Conservation (phyloP, 352 stramenopile genomes). For the Phytophthora ohioensis region DNA sequence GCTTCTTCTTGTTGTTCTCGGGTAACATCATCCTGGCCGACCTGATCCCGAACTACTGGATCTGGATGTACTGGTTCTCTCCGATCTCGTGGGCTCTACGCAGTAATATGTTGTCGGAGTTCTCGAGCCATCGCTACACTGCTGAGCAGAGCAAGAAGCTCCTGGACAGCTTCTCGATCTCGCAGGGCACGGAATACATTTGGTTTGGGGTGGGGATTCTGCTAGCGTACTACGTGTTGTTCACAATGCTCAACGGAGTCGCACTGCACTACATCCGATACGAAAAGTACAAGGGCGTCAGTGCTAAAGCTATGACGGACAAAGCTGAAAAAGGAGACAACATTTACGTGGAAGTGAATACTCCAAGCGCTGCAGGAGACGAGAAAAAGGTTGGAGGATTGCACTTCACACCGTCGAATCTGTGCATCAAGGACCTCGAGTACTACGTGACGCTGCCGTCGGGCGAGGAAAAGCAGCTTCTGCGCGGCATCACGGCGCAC, state of each 20-base stretch:
- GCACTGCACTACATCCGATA: slow-evolving; percentile 58
- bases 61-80: slow-evolving; percentile 86
- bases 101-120: slow-evolving; percentile 70
- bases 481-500: slow-evolving; percentile 54
- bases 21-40: slow-evolving; percentile 80
- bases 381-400: too few relatives aligned
- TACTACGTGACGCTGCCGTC: slow-evolving; percentile 73
- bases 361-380: too few relatives aligned
- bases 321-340: too few relatives aligned
- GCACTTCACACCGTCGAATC: slow-evolving; percentile 44
- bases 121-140: slow-evolving; percentile 52
- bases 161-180: slow-evolving; percentile 56
- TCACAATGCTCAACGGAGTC: slow-evolving; percentile 53
- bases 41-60: slow-evolving; percentile 78
- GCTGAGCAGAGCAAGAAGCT: slow-evolving; percentile 14
- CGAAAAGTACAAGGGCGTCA: slow-evolving; percentile 51
- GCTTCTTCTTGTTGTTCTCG: slow-evolving; percentile 81
- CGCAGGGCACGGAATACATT: slow-evolving; percentile 47
- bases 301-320: too few relatives aligned
- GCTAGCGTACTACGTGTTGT: slow-evolving; percentile 17
- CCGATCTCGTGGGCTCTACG: slow-evolving; percentile 66
- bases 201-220: slow-evolving; percentile 19
- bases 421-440: slow-evolving; percentile 60
- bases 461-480: slow-evolving; percentile 61
- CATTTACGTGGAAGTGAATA: too few relatives aligned